Percentiles rank a stretch among this genome's conserved stretches.
Evolutionary conservation across 2,329 filamentous ascomycete species (phyloP).

Genomic region (Xylariaceae sp.): DNA sequence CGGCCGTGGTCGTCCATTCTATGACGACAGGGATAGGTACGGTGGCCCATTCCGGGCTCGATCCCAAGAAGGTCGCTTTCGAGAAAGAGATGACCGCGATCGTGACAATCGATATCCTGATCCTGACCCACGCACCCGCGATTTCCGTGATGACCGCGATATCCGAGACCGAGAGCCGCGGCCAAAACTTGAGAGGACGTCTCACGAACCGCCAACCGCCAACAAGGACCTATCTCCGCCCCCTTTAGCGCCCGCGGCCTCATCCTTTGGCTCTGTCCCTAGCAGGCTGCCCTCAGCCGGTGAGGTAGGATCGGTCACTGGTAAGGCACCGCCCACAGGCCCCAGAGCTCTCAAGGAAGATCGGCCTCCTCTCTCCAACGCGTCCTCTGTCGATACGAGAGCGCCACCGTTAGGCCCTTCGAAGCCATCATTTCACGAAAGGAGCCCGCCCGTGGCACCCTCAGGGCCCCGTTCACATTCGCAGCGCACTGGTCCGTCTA

Average conservation of each 20-base stretch:
- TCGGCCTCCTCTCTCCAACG: slow-evolving; percentile 40
- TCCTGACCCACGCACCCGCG: slow-evolving; percentile 35
- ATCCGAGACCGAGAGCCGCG: slow-evolving; percentile 33
- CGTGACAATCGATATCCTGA: slow-evolving; percentile 34
- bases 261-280: slow-evolving; percentile 52
- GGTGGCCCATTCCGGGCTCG: slow-evolving; percentile 50
- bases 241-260: slow-evolving; percentile 52
- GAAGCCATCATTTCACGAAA: slow-evolving; percentile 38
- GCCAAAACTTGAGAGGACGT: slow-evolving; percentile 46
- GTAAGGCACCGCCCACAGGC: slow-evolving; percentile 49
- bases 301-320: slow-evolving; percentile 34
- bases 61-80: slow-evolving; percentile 58
- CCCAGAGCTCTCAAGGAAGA: slow-evolving; percentile 48
- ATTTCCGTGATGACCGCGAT: slow-evolving; percentile 50
- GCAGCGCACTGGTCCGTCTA: slow-evolving; percentile 46
- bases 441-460: slow-evolving; percentile 46
- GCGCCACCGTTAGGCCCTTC: slow-evolving; percentile 38
- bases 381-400: slow-evolving; percentile 34
- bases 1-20: slow-evolving; percentile 46
- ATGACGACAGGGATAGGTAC: slow-evolving; percentile 55
- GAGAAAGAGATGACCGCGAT: slow-evolving; percentile 42
- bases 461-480: slow-evolving; percentile 50
- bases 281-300: slow-evolving; percentile 37
- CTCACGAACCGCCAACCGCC: slow-evolving; percentile 43
- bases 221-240: slow-evolving; percentile 52